Evolutionary conservation across 345 rosid genomes (phyloP).

Genomic region (Pelargonium nanum): DNA sequence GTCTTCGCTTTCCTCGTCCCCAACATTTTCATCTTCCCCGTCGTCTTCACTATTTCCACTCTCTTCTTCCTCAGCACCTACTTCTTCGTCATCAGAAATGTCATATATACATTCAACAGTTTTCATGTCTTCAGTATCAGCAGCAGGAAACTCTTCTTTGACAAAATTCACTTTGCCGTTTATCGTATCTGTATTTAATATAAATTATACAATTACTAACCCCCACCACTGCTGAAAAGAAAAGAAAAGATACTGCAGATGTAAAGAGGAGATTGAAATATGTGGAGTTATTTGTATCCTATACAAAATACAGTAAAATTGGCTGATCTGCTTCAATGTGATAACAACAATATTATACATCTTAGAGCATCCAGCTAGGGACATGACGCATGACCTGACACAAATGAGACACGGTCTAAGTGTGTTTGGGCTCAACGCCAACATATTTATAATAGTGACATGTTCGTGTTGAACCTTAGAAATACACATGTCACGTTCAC

Average conservation of each 20-base stretch:
- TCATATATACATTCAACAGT: neutral
- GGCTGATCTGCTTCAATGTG: neutral
- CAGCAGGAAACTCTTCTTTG: constrained; percentile 7
- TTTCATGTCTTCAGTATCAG: constrained; percentile 4
- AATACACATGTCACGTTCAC: too few species aligned
- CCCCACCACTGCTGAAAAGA: neutral
- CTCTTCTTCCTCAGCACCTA: neutral
- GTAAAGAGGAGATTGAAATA: neutral
- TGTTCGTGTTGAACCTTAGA: too few species aligned
- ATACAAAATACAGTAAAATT: neutral
- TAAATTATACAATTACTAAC: neutral
- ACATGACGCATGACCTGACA: too few species aligned
- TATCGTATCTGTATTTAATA: constrained; percentile 1
- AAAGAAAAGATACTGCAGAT: neutral
- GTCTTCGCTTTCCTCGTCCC: neutral
- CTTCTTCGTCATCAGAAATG: neutral
- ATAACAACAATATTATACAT: neutral
- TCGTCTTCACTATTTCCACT: neutral
- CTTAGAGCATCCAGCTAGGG: too few species aligned
- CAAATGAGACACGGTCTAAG: too few species aligned
- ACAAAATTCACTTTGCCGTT: constrained; percentile 2
- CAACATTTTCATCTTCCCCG: neutral
- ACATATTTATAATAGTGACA: too few species aligned
- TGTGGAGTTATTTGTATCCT: neutral
- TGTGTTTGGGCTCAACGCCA: too few species aligned